These are phyloP conservation scores for Pythium dissimile DNA, from an alignment of 352 stramenopile species.

Conservation along the genomic window DNA sequence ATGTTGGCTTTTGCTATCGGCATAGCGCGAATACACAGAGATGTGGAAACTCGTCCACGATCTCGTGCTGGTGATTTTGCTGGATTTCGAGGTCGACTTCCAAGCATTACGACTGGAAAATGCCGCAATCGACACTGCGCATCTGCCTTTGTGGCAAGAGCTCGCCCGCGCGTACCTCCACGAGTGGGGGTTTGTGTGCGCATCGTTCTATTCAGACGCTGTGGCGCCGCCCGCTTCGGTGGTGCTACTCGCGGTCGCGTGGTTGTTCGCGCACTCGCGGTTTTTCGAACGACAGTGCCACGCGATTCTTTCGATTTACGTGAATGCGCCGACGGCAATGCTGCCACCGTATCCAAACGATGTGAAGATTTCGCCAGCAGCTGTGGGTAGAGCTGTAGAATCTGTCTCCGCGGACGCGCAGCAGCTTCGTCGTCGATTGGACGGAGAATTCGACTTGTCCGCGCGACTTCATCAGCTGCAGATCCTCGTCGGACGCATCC, in stretches of 20 bases:
- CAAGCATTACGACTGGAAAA: constrained; percentile 27
- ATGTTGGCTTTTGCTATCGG: background rate
- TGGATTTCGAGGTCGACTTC: constrained; percentile 50
- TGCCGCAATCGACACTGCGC: constrained; percentile 1
- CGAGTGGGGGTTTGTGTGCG: constrained; percentile 61
- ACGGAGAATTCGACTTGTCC: background rate
- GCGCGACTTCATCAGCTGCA: constrained; percentile 28
- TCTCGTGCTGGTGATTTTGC: constrained; percentile 54
- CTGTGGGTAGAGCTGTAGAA: constrained; percentile 8
- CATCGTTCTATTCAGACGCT: constrained; percentile 30
- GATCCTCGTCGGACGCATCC: constrained; percentile 29
- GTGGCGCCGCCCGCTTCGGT: constrained; percentile 26
- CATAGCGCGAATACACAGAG: constrained; percentile 38
- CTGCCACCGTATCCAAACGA: constrained; percentile 41
- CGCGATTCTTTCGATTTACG: constrained; percentile 36
- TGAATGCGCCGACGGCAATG: background rate
- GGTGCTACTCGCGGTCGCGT: constrained; percentile 49
- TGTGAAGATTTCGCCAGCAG: constrained; percentile 20
- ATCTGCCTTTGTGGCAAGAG: constrained; percentile 29
- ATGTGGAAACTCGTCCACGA: constrained; percentile 68
- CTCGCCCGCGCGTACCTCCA: constrained; percentile 58
- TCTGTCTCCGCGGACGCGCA: background rate
- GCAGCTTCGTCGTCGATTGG: background rate
- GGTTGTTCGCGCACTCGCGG: constrained; percentile 40
- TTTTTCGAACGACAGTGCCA: constrained; percentile 49